Evolutionary conservation across 805 yeast species (phyloP).

Genomic region (Clavispora phyllophila): DNA sequence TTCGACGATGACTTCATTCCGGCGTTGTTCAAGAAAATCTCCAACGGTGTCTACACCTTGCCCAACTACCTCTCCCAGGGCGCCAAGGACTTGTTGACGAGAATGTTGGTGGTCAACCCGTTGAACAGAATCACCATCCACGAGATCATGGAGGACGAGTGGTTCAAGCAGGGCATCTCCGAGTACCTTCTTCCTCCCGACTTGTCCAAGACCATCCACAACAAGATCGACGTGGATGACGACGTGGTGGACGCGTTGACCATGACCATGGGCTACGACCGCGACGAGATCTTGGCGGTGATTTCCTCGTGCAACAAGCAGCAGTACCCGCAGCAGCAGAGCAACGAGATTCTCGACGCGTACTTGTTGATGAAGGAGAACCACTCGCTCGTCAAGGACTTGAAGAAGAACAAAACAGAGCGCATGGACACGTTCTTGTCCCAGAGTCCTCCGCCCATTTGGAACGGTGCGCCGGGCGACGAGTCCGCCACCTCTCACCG

Average conservation of each 20-base stretch:
- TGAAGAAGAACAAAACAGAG: constrained; percentile 48
- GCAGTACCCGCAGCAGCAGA: constrained; percentile 27
- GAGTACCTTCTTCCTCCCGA: constrained; percentile 69
- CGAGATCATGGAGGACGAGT: constrained; percentile 88
- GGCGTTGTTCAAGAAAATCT: constrained; percentile 84
- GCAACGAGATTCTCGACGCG: constrained; percentile 80
- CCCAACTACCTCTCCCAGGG: constrained; percentile 85
- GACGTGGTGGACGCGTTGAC: constrained; percentile 70
- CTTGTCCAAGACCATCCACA: constrained; percentile 29
- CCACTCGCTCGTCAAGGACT: constrained; percentile 60
- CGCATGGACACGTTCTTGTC: constrained; percentile 55
- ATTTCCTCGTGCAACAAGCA: constrained; percentile 46
- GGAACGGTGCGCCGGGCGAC: constrained; percentile 18
- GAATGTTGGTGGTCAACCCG: constrained; percentile 94
- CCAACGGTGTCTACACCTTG: constrained; percentile 86
- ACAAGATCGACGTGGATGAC: constrained; percentile 57
- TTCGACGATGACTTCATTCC: constrained; percentile 97
- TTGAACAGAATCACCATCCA: constrained; percentile 87
- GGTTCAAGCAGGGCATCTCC: constrained; percentile 82
- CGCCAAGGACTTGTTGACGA: constrained; percentile 73
- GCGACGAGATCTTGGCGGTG: constrained; percentile 75
- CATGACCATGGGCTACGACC: constrained; percentile 83
- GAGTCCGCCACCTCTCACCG: constrained; percentile 20
- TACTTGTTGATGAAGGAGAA: constrained; percentile 80
- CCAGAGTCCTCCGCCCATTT: constrained; percentile 55